phyloP scores from a whole-genome alignment of 371 early-diverging fungal species.

The Nematocida major region DNA sequence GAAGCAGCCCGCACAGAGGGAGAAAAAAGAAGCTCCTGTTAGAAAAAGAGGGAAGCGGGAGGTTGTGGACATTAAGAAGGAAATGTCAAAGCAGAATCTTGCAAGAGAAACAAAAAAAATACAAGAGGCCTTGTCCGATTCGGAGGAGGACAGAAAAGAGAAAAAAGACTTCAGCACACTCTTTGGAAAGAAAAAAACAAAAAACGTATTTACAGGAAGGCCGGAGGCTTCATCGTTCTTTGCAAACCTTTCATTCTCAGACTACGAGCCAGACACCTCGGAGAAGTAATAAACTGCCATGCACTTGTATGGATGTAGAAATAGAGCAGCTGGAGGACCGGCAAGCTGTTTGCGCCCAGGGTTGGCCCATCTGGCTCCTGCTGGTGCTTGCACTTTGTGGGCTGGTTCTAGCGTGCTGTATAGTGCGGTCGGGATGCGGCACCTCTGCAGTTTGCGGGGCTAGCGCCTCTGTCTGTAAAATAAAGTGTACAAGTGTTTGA shows the following conservation, averaged over 20 bases:
- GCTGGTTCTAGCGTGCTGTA: too few relatives aligned
- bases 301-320: too few relatives aligned
- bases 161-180: conserved; percentile 51
- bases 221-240: conserved; percentile 48
- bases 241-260: conserved; percentile 48
- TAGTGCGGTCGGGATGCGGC: too few relatives aligned
- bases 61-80: conserved; percentile 18
- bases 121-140: not conserved
- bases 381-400: too few relatives aligned
- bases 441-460: too few relatives aligned
- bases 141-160: conserved; percentile 8
- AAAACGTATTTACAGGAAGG: conserved; percentile 22
- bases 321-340: too few relatives aligned
- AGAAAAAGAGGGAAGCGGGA: conserved; percentile 23
- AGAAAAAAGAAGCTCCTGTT: not conserved
- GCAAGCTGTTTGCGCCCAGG: too few relatives aligned
- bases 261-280: conserved; percentile 19
- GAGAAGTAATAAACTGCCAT: not conserved
- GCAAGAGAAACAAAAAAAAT: conserved; percentile 1
- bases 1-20: too few relatives aligned
- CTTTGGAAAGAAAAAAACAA: conserved; percentile 40
- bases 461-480: too few relatives aligned
- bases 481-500: too few relatives aligned
- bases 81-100: conserved; percentile 21
- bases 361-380: too few relatives aligned